Evolutionary conservation across 2,329 filamentous ascomycete genomes (phyloP).

Genomic region (Fusarium napiforme): DNA sequence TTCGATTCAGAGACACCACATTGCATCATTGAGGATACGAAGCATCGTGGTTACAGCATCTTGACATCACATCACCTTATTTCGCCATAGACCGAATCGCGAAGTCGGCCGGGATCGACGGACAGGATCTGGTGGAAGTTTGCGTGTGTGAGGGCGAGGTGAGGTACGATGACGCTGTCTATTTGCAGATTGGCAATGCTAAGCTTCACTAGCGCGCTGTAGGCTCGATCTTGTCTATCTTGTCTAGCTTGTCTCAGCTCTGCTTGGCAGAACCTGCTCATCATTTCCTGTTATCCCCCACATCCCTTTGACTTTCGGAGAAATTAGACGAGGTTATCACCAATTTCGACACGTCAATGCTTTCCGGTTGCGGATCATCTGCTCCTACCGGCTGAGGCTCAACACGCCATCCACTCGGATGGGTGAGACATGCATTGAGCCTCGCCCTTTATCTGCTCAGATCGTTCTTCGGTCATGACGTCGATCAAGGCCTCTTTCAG

Average conservation of each 20-base stretch:
- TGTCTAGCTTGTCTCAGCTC: slow-evolving; percentile 11
- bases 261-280: slow-evolving; percentile 3
- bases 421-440: slow-evolving; percentile 14
- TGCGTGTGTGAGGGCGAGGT: slow-evolving; percentile 4
- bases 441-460: background rate
- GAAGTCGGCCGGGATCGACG: slow-evolving; percentile 26
- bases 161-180: slow-evolving; percentile 26
- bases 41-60: background rate
- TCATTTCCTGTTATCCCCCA: slow-evolving; percentile 16
- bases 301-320: slow-evolving; percentile 5
- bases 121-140: slow-evolving; percentile 26
- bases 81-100: background rate
- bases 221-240: background rate
- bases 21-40: background rate
- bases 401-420: slow-evolving; percentile 14
- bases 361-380: slow-evolving; percentile 16
- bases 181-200: background rate
- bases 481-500: slow-evolving; percentile 18
- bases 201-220: background rate
- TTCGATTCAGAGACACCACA: slow-evolving; percentile 1
- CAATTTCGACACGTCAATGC: background rate
- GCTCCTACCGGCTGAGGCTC: slow-evolving; percentile 1
- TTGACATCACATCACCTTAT: slow-evolving; percentile 22
- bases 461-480: slow-evolving; percentile 10
- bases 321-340: slow-evolving; percentile 15